Conservation (phyloP, 805 yeast species). For the Zygosaccharomyces siamensis region DNA sequence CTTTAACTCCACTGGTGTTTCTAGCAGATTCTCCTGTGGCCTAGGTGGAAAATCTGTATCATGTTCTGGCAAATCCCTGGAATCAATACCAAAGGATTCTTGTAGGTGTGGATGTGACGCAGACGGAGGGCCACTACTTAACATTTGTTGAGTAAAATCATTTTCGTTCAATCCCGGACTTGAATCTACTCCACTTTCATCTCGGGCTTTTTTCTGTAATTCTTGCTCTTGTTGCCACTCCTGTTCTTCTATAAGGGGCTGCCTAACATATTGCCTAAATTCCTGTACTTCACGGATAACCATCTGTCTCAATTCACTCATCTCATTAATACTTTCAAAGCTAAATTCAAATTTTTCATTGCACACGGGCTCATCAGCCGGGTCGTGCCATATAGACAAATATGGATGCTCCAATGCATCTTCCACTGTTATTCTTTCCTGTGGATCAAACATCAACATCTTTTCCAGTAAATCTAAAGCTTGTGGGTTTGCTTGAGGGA, state of each 20-base stretch:
- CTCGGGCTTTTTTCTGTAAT: conserved; percentile 23
- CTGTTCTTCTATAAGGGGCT: conserved; percentile 59
- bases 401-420: conserved; percentile 89
- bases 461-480: conserved; percentile 76
- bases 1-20: conserved; percentile 20
- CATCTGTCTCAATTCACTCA: conserved; percentile 68
- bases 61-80: conserved; percentile 37
- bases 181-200: conserved; percentile 26
- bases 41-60: conserved; percentile 53
- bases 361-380: conserved; percentile 85
- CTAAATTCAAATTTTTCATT: conserved; percentile 77
- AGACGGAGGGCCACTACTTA: conserved; percentile 21
- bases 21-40: conserved; percentile 49
- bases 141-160: conserved; percentile 19
- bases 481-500: conserved; percentile 80
- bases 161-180: conserved; percentile 9
- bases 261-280: conserved; percentile 77
- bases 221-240: conserved; percentile 30
- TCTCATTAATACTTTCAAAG: conserved; percentile 79
- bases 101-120: conserved; percentile 23
- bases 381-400: conserved; percentile 85
- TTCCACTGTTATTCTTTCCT: conserved; percentile 75
- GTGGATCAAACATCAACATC: conserved; percentile 85
- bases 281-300: conserved; percentile 73
- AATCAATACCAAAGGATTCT: conserved; percentile 44